Evolutionary conservation across 1,284 basidiomycete genomes (phyloP), one percentile per base, ranked within the genome.

Genomic region (Takashimella koratensis): DNA sequence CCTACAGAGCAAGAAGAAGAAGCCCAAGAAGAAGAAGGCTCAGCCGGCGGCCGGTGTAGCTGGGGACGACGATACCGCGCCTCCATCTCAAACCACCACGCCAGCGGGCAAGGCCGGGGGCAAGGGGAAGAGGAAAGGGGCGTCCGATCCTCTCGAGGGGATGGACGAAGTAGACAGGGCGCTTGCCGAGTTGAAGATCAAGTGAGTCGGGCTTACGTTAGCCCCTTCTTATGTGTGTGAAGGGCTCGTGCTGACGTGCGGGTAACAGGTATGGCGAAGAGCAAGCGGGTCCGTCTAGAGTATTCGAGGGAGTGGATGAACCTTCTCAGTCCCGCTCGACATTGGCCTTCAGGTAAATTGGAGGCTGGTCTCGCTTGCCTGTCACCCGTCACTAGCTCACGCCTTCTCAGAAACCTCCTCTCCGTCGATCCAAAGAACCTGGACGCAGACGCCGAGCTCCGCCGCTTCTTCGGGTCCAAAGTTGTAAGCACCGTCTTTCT

Each of bases 401-500:
- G 40, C 43, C 20, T 51, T 48, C 24, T n/a, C n/a, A 69, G 83
- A 3, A 72, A 80, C 27, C 80, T 94, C 1, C 80, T 95, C 4
- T 79, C 86, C 0, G 84, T 93, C 4, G 90, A 88, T 0, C 77
- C 86, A 1, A 79, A 85, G 49, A 82, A 90, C 63, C 83, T 96
- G 16, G 91, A 96, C 57, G 81, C 85, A 10, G 90, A 94, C 53
- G 85, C 86, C 0, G 93, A 97, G 71, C 82, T 96, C 74, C 85
- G 87, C 53, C 86, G 84, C 58, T 94, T 96, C 80, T 97, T 97
- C 66, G 93, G 93, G 1, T 83, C 88, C 5, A 88, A 86, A 69
- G 90, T 95, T 50, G 82, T 95, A 13, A 78, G 83, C 56, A 36
- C 30, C 8, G 30, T 36, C 30, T 5, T 16, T 22, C 11, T 20